Conservation (phyloP, 495 filamentous ascomycete genomes). For the Penicillium macrosclerotiorum region DNA sequence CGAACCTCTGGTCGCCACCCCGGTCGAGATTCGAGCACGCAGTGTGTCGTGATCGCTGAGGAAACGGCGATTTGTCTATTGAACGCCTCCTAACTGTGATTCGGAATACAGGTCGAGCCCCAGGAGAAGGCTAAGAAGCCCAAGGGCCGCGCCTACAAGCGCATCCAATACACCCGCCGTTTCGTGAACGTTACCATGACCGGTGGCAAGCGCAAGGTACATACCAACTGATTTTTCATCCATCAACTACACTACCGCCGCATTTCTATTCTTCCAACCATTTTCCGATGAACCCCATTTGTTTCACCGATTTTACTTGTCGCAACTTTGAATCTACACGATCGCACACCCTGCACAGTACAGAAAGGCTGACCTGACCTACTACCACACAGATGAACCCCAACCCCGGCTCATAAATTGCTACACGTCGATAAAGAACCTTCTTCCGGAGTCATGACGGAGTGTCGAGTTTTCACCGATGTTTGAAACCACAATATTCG, state of each 20-base stretch:
- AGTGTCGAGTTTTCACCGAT: slow-evolving; percentile 27
- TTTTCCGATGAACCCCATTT: too few species aligned
- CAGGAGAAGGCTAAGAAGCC: slow-evolving; percentile 59
- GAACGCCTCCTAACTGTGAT: slow-evolving; percentile 22
- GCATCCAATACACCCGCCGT: slow-evolving; percentile 91
- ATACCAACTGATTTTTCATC: slow-evolving; percentile 22
- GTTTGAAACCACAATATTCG: slow-evolving; percentile 24
- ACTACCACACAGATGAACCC: slow-evolving; percentile 41
- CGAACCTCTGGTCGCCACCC: slow-evolving; percentile 11
- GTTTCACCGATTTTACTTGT: too few species aligned
- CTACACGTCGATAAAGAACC: slow-evolving; percentile 24
- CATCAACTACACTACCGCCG: slow-evolving; percentile 3
- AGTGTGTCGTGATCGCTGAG: too few species aligned
- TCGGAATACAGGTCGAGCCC: slow-evolving; percentile 36
- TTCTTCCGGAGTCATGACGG: slow-evolving; percentile 24
- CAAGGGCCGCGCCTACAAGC: slow-evolving; percentile 99
- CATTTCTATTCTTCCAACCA: too few species aligned
- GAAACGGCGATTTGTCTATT: not conserved
- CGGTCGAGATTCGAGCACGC: too few species aligned
- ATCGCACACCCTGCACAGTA: not conserved
- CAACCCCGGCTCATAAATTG: slow-evolving; percentile 36
- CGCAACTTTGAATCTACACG: too few species aligned
- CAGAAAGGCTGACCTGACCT: slow-evolving; percentile 22
- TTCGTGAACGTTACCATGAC: slow-evolving; percentile 99
- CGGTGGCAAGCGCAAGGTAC: slow-evolving; percentile 98